phyloP scores from a whole-genome alignment of 768 basidiomycete species.

The Candolleomyces eurysporus region DNA sequence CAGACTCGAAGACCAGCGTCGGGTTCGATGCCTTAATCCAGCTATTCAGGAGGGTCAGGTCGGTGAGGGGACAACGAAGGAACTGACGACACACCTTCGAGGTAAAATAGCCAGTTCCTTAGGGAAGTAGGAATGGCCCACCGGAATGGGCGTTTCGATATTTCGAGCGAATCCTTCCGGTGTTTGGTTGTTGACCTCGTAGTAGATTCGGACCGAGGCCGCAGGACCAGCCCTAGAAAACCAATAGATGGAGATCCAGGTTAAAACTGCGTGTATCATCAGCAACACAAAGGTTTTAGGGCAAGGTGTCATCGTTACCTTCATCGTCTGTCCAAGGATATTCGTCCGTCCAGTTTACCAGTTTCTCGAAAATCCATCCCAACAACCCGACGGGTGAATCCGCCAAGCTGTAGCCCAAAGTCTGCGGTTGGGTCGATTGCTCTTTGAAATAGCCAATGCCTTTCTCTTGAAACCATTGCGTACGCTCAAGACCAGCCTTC shows the following conservation, averaged over 20 bases:
- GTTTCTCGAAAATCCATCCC: constrained; percentile 53
- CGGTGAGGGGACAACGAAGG: not conserved
- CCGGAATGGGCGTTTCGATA: constrained; percentile 33
- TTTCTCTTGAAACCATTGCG: constrained; percentile 23
- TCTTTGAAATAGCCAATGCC: constrained; percentile 36
- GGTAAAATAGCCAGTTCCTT: constrained; percentile 38
- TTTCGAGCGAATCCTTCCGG: not conserved
- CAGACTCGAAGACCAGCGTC: constrained; percentile 41
- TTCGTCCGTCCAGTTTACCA: constrained; percentile 43
- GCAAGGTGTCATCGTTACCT: constrained; percentile 22
- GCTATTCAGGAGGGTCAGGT: constrained; percentile 22
- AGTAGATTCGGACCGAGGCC: constrained; percentile 58
- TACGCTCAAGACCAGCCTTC: constrained; percentile 29
- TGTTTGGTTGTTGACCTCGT: constrained; percentile 33
- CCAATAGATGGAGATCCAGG: constrained; percentile 59
- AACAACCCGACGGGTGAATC: constrained; percentile 58
- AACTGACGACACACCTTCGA: constrained; percentile 22
- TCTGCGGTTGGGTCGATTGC: constrained; percentile 51
- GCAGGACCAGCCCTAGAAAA: constrained; percentile 59
- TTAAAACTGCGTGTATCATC: constrained; percentile 38
- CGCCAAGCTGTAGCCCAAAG: constrained; percentile 50
- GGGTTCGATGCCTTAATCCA: constrained; percentile 36
- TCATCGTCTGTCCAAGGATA: constrained; percentile 60
- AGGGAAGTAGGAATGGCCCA: constrained; percentile 53
- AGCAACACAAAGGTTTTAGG: not conserved